Percentiles rank a stretch among this genome's conserved stretches.
These are phyloP conservation scores for Colletotrichum eleusines DNA, from an alignment of 2,329 filamentous ascomycete genomes.

Conservation along the genomic window DNA sequence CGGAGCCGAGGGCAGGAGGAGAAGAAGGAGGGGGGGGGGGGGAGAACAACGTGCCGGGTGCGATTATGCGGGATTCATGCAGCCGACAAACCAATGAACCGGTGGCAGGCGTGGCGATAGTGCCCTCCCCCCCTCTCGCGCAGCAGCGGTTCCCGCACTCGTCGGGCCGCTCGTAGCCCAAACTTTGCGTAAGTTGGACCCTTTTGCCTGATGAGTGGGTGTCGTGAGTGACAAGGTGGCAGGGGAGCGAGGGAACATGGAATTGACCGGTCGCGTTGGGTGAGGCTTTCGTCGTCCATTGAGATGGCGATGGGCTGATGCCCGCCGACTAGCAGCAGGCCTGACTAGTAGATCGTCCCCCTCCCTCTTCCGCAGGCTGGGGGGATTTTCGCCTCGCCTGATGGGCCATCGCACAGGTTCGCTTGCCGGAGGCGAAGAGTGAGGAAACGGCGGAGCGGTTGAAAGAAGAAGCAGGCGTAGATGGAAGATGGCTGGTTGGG, in stretches of 20 bases:
- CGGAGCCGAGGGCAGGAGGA: constrained; percentile 9
- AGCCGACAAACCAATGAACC: constrained; percentile 36
- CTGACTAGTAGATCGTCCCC: neutral
- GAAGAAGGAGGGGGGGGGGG: constrained; percentile 10
- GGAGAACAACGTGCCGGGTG: constrained; percentile 20
- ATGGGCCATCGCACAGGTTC: neutral
- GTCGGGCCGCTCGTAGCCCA: constrained; percentile 35
- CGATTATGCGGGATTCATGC: constrained; percentile 36
- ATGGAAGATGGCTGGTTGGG: constrained; percentile 26
- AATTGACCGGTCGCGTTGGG: constrained; percentile 26
- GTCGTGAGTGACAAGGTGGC: constrained; percentile 1
- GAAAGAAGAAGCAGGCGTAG: neutral
- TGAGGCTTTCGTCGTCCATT: constrained; percentile 31
- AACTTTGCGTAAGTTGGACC: constrained; percentile 16
- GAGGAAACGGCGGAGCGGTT: constrained; percentile 1
- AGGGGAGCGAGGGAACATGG: neutral
- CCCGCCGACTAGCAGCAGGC: constrained; percentile 11
- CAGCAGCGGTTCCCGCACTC: constrained; percentile 39
- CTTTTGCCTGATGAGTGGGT: constrained; percentile 24
- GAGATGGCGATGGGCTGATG: constrained; percentile 21
- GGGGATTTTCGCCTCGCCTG: neutral
- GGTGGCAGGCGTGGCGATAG: constrained; percentile 26
- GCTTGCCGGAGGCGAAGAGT: neutral
- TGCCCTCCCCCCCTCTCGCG: neutral
- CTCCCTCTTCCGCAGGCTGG: neutral